These are phyloP conservation scores for Termitomyces sp. DNA, from an alignment of 768 basidiomycete species.

Conservation along the genomic window DNA sequence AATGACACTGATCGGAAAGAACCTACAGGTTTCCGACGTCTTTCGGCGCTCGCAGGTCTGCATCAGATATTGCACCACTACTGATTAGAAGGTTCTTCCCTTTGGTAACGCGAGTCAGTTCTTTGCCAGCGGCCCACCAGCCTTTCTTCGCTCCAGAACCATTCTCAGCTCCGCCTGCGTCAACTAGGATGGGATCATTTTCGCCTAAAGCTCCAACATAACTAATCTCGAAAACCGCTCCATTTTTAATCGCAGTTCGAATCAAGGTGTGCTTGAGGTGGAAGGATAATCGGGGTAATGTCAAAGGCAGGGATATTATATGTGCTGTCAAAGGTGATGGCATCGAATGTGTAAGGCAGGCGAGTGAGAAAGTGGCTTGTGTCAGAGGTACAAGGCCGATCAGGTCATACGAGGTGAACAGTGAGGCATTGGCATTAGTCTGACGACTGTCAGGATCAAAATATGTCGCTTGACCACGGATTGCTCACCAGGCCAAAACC, in stretches of 20 bases:
- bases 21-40: conserved; percentile 78
- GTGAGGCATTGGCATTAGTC: conserved; percentile 67
- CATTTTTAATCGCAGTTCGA: conserved; percentile 77
- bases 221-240: conserved; percentile 78
- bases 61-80: conserved; percentile 57
- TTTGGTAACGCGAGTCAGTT: conserved; percentile 77
- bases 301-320: conserved; percentile 77
- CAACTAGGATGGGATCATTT: conserved; percentile 42
- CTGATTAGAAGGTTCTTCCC: conserved; percentile 76
- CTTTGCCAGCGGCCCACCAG: conserved; percentile 81
- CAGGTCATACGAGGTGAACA: conserved; percentile 71
- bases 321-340: conserved; percentile 79
- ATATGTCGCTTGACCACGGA: background rate
- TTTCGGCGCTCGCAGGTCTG: conserved; percentile 65
- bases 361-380: conserved; percentile 66
- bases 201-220: conserved; percentile 75
- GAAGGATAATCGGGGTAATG: conserved; percentile 75
- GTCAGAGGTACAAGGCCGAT: conserved; percentile 77
- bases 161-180: conserved; percentile 50
- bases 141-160: conserved; percentile 64
- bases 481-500: conserved; percentile 72
- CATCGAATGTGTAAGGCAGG: conserved; percentile 76
- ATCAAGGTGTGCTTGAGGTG: conserved; percentile 83
- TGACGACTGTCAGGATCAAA: conserved; percentile 25
- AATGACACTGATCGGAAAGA: conserved; percentile 5